Evolutionary conservation across 2,329 filamentous ascomycete species (phyloP).

Genomic region (Venturia pyrina): DNA sequence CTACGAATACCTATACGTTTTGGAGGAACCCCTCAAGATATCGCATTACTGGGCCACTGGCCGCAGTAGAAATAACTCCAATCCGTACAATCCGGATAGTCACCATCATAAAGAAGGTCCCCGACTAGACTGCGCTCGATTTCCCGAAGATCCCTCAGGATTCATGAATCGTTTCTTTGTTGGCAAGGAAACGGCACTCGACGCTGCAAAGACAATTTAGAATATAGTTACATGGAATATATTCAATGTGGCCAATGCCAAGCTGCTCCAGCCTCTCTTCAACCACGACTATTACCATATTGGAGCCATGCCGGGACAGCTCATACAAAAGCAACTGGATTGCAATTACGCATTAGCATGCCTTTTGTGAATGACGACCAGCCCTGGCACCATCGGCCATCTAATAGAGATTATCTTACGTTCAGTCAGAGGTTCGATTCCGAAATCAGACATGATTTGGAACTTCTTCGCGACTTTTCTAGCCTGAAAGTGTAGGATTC

Average conservation of each 20-base stretch:
- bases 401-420: neutral
- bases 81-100: neutral
- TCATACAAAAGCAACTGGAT: neutral
- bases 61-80: neutral
- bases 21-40: neutral
- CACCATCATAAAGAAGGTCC: neutral
- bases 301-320: neutral
- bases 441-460: neutral
- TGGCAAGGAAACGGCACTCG: neutral
- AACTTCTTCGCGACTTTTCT: neutral
- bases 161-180: neutral
- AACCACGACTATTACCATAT: neutral
- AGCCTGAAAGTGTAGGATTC: neutral
- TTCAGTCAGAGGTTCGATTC: neutral
- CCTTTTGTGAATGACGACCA: too few relatives aligned
- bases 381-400: neutral
- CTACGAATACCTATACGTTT: neutral
- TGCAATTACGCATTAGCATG: too few relatives aligned
- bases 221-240: too few relatives aligned
- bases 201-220: neutral
- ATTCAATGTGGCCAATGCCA: neutral
- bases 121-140: neutral
- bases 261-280: neutral
- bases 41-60: neutral
- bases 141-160: neutral